Base-by-base conservation (phyloP, 116 monocot species). In the Cymodocea nodosa region DNA sequence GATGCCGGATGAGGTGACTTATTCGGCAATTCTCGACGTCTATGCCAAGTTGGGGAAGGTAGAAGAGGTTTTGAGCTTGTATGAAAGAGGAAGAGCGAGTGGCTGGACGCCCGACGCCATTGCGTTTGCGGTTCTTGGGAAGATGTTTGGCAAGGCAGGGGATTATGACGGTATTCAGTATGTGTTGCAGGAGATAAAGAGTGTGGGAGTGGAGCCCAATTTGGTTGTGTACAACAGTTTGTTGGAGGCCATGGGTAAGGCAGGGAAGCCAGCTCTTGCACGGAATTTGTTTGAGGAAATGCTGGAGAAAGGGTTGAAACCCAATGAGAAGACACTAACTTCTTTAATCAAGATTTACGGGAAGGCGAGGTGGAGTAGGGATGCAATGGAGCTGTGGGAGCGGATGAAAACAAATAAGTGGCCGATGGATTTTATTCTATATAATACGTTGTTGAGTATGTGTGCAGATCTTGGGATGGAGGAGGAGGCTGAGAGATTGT, bases 1-100 rank as follows among this genome's bases (percentile, higher is more conserved):
- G 53, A 63, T 77, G 51, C 98, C 97, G 10, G 97, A 98, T 70
- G 89, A 89, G 69, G 84, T 98, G 39, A 91, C 97, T 52, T 98
- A 91, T 82, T 98, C 97, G 15, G 80, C 85, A 24, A 64, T 79
- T 10, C 78, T 98, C 35, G 85, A 91, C 23, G 97, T 86, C 30
- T 98, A 98, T 50, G 92, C 79, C 0, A 58, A 64, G 17, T 70
- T 88, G 16, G 89, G 92, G 56, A 81, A 72, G 67, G 70, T 71
- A 23, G 86, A 84, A 66, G 86, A 88, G 64, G 92, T 79, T 2
- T 1, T 86, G 2, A 39, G 57, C 44, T 57, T 98, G 20, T 98
- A 86, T 64, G 89, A 92, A 63, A 35, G 89, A 5, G 98, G 75
- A 4, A 73, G 89, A 12, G 82, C 78, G 15, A 59, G 66, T 10